Percentiles rank a stretch among this genome's conserved stretches.
Conservation (phyloP, 1,284 basidiomycete species). For the Ceratobasidium sp. region DNA sequence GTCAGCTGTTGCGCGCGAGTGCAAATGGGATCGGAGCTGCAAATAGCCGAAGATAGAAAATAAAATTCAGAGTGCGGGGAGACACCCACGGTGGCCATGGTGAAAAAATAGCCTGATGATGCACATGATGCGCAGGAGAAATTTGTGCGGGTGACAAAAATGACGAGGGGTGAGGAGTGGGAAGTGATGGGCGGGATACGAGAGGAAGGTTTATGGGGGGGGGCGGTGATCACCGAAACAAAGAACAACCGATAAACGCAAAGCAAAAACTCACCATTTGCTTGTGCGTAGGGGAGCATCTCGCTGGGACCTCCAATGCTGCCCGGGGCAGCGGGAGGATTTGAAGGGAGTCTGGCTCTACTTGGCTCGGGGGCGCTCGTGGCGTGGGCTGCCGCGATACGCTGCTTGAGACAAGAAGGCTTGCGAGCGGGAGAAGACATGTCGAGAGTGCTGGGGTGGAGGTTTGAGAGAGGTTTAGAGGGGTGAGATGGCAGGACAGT, state of each 20-base stretch:
- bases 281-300: conserved; percentile 38
- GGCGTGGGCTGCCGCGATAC: background rate
- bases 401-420: conserved; percentile 35
- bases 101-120: background rate
- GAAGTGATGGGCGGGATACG: background rate
- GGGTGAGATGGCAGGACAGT: background rate
- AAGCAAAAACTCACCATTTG: conserved; percentile 20
- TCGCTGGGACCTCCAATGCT: conserved; percentile 34
- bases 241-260: background rate
- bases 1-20: conserved; percentile 2
- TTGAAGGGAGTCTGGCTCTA: conserved; percentile 7
- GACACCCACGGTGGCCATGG: background rate
- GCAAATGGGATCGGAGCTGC: background rate
- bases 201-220: background rate
- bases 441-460: background rate
- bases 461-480: background rate
- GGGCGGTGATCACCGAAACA: background rate
- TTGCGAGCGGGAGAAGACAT: conserved; percentile 34
- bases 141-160: no score
- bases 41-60: conserved; percentile 15
- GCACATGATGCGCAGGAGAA: background rate
- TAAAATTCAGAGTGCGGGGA: background rate
- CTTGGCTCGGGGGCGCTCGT: background rate
- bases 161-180: background rate
- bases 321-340: conserved; percentile 12